Evolutionary conservation across 371 early-diverging fungal species (phyloP).

Genomic region (Rhizopus microsporus): DNA sequence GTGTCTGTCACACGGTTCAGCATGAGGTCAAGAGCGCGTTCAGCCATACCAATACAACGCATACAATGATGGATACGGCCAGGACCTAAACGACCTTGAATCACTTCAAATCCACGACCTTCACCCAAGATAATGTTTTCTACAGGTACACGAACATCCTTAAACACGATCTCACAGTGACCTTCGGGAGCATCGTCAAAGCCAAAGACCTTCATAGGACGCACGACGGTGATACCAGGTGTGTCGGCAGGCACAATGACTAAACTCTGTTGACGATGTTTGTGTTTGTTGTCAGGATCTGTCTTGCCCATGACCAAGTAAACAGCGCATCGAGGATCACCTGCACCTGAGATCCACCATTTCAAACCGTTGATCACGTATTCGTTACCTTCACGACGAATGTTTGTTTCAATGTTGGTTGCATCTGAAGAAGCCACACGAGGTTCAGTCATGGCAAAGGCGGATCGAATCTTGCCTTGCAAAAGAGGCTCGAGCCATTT

Average conservation of each 20-base stretch:
- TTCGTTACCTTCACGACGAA: slow-evolving; percentile 66
- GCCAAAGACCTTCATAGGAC: slow-evolving; percentile 90
- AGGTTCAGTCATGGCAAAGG: slow-evolving; percentile 98
- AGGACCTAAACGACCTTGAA: slow-evolving; percentile 95
- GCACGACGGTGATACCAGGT: slow-evolving; percentile 82
- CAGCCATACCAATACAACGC: slow-evolving; percentile 94
- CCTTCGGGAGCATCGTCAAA: slow-evolving; percentile 96
- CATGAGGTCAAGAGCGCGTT: slow-evolving; percentile 87
- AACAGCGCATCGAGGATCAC: slow-evolving; percentile 89
- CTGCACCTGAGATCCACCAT: slow-evolving; percentile 97
- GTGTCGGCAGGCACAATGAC: slow-evolving; percentile 89
- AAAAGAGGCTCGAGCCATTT: slow-evolving; percentile 86
- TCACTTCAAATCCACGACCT: slow-evolving; percentile 96
- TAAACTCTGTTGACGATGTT: slow-evolving; percentile 87
- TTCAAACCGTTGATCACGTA: slow-evolving; percentile 93
- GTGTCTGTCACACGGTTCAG: slow-evolving; percentile 84
- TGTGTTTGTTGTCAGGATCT: slow-evolving; percentile 66
- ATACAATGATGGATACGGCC: slow-evolving; percentile 84
- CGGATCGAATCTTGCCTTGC: slow-evolving; percentile 90
- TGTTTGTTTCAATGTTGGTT: slow-evolving; percentile 88
- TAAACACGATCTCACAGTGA: slow-evolving; percentile 91
- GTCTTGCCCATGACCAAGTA: slow-evolving; percentile 86
- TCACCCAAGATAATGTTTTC: slow-evolving; percentile 91
- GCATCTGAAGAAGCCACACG: slow-evolving; percentile 95
- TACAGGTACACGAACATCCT: slow-evolving; percentile 85